phyloP scores from a whole-genome alignment of 164 flowering plant genomes.

The Platanus orientalis region DNA sequence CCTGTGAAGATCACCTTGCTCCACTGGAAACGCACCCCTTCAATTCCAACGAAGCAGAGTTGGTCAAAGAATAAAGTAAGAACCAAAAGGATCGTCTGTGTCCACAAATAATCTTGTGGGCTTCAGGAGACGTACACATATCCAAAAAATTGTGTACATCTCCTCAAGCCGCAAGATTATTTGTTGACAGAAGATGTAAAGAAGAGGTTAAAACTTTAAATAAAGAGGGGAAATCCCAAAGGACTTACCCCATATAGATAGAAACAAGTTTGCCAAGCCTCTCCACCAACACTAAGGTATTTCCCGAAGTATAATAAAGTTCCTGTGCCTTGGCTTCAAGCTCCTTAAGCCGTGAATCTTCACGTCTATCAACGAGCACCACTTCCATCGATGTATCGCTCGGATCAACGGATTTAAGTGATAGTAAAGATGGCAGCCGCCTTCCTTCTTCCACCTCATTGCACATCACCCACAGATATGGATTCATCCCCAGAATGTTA shows the following conservation, averaged over 20 bases:
- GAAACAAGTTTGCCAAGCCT: conserved; percentile 87
- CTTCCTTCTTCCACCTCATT: conserved; percentile 75
- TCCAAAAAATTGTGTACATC: too few species aligned
- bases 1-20: conserved; percentile 72
- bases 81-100: too few species aligned
- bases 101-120: too few species aligned
- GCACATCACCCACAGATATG: conserved; percentile 90
- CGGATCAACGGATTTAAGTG: conserved; percentile 62
- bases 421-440: conserved; percentile 56
- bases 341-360: conserved; percentile 70
- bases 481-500: conserved; percentile 90
- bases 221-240: too few species aligned
- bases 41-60: conserved; percentile 6
- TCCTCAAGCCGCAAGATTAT: too few species aligned
- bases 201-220: too few species aligned
- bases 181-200: too few species aligned
- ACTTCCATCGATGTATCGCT: conserved; percentile 79
- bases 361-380: conserved; percentile 64
- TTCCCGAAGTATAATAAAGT: conserved; percentile 51
- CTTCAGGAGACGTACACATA: too few species aligned
- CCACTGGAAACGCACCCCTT: conserved; percentile 77
- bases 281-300: conserved; percentile 55
- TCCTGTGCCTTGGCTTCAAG: conserved; percentile 82
- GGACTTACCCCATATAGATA: conserved; percentile 74
- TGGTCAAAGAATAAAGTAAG: not conserved